phyloP scores from a whole-genome alignment of 139 green algal genomes.

The Closterium sp. region DNA sequence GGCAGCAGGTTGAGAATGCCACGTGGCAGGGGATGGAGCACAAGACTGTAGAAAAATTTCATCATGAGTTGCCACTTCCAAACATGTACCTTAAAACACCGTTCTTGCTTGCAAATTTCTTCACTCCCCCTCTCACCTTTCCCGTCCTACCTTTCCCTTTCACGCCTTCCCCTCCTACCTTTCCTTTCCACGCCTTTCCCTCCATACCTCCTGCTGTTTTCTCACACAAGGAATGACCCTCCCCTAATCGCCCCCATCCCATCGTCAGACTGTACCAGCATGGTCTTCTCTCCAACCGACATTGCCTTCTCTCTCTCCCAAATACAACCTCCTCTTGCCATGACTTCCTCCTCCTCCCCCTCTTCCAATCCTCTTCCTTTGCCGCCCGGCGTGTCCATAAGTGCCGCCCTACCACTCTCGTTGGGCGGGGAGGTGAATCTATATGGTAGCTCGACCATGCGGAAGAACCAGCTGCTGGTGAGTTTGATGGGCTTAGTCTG shows the following conservation, averaged over 20 bases:
- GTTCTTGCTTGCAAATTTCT: too few relatives aligned
- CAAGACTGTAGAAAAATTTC: too few relatives aligned
- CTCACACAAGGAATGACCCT: too few relatives aligned
- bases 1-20: too few relatives aligned
- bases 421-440: background rate
- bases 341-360: too few relatives aligned
- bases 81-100: background rate
- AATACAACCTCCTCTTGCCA: background rate
- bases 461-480: background rate
- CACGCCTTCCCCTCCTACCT: too few relatives aligned
- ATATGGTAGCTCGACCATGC: background rate
- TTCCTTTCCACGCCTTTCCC: background rate
- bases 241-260: background rate
- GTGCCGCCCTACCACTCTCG: background rate
- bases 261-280: background rate
- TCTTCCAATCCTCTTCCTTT: background rate
- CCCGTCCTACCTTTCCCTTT: too few relatives aligned
- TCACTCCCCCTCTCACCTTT: too few relatives aligned
- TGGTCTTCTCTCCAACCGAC: background rate
- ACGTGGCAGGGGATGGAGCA: background rate
- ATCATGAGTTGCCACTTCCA: too few relatives aligned
- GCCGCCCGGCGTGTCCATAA: background rate
- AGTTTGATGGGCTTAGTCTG: background rate
- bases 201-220: too few relatives aligned
- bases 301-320: background rate